Evolutionary conservation across 164 flowering plant species (phyloP), one percentile per base, ranked within the genome.

Genomic region (Sedum album): DNA sequence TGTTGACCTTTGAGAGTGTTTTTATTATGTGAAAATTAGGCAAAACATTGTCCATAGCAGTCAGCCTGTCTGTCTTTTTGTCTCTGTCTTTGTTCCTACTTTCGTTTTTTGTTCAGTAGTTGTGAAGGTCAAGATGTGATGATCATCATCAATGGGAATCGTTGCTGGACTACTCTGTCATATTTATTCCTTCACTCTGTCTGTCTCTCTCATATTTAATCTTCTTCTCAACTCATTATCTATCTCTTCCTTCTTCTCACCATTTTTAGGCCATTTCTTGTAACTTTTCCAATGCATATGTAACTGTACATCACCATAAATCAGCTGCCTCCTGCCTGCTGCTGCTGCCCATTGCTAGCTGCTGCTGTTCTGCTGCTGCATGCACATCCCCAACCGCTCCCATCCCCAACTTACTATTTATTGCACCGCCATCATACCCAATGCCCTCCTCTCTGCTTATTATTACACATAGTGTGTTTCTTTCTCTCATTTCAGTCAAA

Each of bases 121-220:
- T 57, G 28, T 33, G 15, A 26, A 26, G 20, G 62, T 57, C 62
- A 55, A 55, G 26, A n/a, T 55, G n/a, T n/a, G n/a, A n/a, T n/a
- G n/a, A n/a, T n/a, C n/a, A n/a, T n/a, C 31, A 55, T 25, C 60
- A 55, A 55, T 55, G 26, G 61, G 61, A 57, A 57, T 57, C 62
- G 48, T 1, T 8, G 31, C 60, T 55, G 60, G n/a, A n/a, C n/a
- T n/a, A n/a, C n/a, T n/a, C n/a, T n/a, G n/a, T n/a, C n/a, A n/a
- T n/a, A n/a, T n/a, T n/a, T n/a, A n/a, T n/a, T n/a, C n/a, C n/a
- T n/a, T 35, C 38, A 35, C 62, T 44, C 48, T 57, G 33, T 57
- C 20, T 57, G 20, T 9, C 62, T 26, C 31, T 26, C 33, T 26
- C 62, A 57, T 57, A 53, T 53, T 53, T 21, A 51, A n/a, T n/a